Percentiles rank a stretch among this genome's conserved stretches.
These are phyloP conservation scores for Aspergillus jensenii DNA, from an alignment of 2,329 filamentous ascomycete genomes.

Conservation along the genomic window DNA sequence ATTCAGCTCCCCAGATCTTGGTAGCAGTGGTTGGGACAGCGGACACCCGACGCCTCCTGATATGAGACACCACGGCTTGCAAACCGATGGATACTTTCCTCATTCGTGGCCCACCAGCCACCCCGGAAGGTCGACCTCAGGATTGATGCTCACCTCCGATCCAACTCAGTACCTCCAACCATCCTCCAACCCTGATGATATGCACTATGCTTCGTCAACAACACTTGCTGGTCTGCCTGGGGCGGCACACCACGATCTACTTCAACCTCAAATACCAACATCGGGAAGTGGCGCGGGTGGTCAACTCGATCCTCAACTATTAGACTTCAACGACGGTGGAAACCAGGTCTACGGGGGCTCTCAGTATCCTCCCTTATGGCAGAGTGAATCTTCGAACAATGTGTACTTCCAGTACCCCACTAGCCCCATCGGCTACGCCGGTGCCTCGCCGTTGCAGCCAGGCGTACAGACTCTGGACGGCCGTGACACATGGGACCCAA, in stretches of 20 bases:
- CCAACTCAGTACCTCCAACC: constrained; percentile 55
- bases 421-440: constrained; percentile 12
- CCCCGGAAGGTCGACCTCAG: constrained; percentile 50
- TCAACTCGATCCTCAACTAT: constrained; percentile 45
- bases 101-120: constrained; percentile 55
- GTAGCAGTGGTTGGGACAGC: constrained; percentile 28
- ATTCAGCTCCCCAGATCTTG: constrained; percentile 28
- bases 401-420: constrained; percentile 19
- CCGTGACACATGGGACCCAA: constrained; percentile 39
- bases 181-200: constrained; percentile 42
- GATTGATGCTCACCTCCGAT: constrained; percentile 46
- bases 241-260: constrained; percentile 43
- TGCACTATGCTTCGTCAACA: constrained; percentile 33
- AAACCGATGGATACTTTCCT: constrained; percentile 34
- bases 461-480: constrained; percentile 33
- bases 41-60: constrained; percentile 38
- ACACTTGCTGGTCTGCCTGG: constrained; percentile 46
- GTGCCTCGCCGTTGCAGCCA: constrained; percentile 22
- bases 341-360: constrained; percentile 15
- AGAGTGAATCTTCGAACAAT: constrained; percentile 23
- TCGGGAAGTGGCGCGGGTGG: constrained; percentile 15
- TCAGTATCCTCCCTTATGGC: constrained; percentile 24
- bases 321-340: constrained; percentile 26
- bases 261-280: constrained; percentile 33
- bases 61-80: constrained; percentile 23